Base-by-base conservation (phyloP, 192 early-diverging fungal genomes). In the Gorgonomyces haynaldii region DNA sequence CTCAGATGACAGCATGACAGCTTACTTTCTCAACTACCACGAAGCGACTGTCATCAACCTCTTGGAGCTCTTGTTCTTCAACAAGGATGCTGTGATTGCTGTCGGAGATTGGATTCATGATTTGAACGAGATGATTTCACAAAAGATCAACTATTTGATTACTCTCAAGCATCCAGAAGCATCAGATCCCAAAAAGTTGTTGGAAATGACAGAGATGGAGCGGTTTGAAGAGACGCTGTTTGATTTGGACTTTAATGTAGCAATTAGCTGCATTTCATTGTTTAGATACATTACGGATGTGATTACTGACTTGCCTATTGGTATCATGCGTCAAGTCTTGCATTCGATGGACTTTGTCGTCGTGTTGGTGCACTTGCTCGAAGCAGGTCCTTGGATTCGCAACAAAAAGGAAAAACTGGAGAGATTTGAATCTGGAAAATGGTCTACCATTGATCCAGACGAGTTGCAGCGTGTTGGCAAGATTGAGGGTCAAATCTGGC, bases 11-110 rank as follows among this genome's bases (percentile, higher is more conserved):
- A 57, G 27, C 17, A 16, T 64, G 37, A 57, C 44, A 15, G 37
- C 56, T 1, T 75, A 75, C 40, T 64, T 75, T 38, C 54, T 68
- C 31, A 66, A 67, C 1, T 70, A 64, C 37, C 66, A 72, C 39
- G 73, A 76, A 53, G 63, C 69, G 10, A 72, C 73, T 15, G 31
- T 72, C 1, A 26, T 76, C 1, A 76, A 76, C 43, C 59, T 76
- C 9, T 37, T 76, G 12, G 66, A 76, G 44, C 47, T 75, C n/a
- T 24, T 69, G 13, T 45, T 76, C 30, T 66, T 47, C 43, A 53
- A 66, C 25, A 30, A 52, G 19, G 24, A 34, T 4, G 60, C 66
- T 12, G 52, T 50, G 15, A 27, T 44, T 3, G 28, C 49, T 4
- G 37, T 38, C 6, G 60, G 52, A 16, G 73, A 72, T 37, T 39